Percentiles rank a stretch among this genome's conserved stretches.
Conservation (phyloP, 257 asterid species). For the Apocynum venetum region DNA sequence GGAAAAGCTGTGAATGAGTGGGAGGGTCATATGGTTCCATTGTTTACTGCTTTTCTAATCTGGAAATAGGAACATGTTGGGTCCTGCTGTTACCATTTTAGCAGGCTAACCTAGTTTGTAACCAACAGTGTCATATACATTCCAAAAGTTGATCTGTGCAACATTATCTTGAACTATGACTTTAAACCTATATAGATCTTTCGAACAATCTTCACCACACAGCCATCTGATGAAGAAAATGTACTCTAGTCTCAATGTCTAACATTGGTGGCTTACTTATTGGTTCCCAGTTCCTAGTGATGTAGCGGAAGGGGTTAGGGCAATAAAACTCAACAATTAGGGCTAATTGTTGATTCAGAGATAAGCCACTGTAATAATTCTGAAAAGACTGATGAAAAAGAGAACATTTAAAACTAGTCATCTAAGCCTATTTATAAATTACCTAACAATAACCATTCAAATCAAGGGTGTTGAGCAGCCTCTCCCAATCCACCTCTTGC, state of each 20-base stretch:
- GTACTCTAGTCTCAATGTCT: background rate
- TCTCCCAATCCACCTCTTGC: too few species aligned
- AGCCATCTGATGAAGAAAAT: background rate
- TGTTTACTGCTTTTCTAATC: background rate
- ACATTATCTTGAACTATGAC: background rate
- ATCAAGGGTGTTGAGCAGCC: too few species aligned
- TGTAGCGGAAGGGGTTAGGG: too few species aligned
- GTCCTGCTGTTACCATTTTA: background rate
- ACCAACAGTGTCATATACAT: background rate
- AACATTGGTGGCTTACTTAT: background rate
- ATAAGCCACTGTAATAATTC: too few species aligned
- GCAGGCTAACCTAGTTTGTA: background rate
- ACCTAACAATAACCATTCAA: too few species aligned
- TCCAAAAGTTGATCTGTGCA: background rate
- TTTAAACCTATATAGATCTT: background rate
- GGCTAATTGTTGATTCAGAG: too few species aligned
- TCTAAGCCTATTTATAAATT: too few species aligned
- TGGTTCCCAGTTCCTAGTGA: background rate
- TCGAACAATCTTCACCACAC: background rate
- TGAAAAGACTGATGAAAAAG: too few species aligned
- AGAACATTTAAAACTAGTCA: too few species aligned
- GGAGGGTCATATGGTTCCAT: background rate
- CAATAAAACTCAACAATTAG: background rate
- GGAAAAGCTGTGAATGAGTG: background rate
- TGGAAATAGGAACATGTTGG: background rate